phyloP scores from a whole-genome alignment of 495 filamentous ascomycete genomes.

The Staphylotrichum longicolle region DNA sequence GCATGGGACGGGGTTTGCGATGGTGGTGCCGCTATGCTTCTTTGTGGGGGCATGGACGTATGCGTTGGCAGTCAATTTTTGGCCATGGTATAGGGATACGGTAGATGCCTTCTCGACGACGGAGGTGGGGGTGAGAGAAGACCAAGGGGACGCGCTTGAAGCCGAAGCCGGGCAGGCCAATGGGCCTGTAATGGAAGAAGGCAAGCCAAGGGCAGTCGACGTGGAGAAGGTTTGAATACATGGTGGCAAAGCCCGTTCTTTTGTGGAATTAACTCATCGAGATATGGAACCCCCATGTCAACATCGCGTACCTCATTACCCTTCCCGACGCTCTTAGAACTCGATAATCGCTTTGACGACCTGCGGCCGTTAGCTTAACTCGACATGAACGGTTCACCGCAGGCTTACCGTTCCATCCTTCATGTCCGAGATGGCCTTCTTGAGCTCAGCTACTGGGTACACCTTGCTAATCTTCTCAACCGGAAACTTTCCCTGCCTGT shows the following conservation, averaged over 20 bases:
- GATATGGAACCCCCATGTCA: too few species aligned
- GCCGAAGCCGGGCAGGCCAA: neutral
- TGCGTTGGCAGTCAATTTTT: constrained; percentile 53
- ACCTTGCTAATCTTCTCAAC: constrained; percentile 43
- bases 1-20: constrained; percentile 37
- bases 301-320: too few species aligned
- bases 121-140: constrained; percentile 2
- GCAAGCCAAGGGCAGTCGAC: neutral
- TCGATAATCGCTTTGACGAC: constrained; percentile 17
- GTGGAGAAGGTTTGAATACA: neutral
- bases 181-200: neutral
- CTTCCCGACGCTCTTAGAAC: neutral
- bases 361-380: constrained; percentile 4
- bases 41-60: constrained; percentile 45
- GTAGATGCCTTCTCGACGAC: constrained; percentile 53
- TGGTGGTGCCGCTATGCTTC: constrained; percentile 45
- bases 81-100: constrained; percentile 55
- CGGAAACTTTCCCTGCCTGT: constrained; percentile 42
- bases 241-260: too few species aligned
- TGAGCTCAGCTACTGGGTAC: constrained; percentile 41
- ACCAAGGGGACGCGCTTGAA: neutral
- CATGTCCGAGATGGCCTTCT: constrained; percentile 43
- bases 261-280: too few species aligned
- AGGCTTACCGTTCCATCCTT: constrained; percentile 34
- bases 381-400: neutral